A percentile compares a stretch with the other conserved stretches of the same genome.
Conservation (phyloP, 2,329 filamentous ascomycete species). For the Xylaria sp. region DNA sequence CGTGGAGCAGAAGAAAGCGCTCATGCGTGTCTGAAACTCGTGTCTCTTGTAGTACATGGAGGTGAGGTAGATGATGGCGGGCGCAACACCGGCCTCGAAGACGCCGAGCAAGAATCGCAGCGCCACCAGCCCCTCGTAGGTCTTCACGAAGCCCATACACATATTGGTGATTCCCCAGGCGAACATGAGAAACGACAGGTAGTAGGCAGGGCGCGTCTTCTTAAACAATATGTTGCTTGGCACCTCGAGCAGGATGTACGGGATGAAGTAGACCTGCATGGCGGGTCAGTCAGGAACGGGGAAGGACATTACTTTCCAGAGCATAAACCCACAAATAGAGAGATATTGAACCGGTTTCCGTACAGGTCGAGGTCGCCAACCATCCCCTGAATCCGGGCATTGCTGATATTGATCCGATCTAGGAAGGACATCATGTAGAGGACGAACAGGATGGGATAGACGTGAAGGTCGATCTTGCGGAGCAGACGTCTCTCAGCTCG, state of each 20-base stretch:
- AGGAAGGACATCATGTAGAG: slow-evolving; percentile 48
- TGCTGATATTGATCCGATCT: slow-evolving; percentile 51
- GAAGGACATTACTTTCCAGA: slow-evolving; percentile 8
- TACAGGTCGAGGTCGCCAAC: slow-evolving; percentile 44
- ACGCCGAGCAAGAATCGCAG: slow-evolving; percentile 49
- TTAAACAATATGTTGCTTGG: slow-evolving; percentile 51
- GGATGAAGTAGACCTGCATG: slow-evolving; percentile 40
- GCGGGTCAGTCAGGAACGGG: not conserved
- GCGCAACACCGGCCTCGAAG: slow-evolving; percentile 51
- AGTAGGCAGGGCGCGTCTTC: slow-evolving; percentile 43
- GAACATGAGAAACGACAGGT: slow-evolving; percentile 44
- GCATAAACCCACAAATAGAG: slow-evolving; percentile 39
- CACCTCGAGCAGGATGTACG: slow-evolving; percentile 49
- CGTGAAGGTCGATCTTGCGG: slow-evolving; percentile 45
- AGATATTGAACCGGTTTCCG: slow-evolving; percentile 48
- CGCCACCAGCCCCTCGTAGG: slow-evolving; percentile 43
- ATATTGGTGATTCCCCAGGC: slow-evolving; percentile 51
- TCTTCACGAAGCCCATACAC: slow-evolving; percentile 49
- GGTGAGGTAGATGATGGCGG: slow-evolving; percentile 49
- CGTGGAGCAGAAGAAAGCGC: slow-evolving; percentile 47
- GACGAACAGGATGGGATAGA: slow-evolving; percentile 46
- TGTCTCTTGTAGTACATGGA: slow-evolving; percentile 53
- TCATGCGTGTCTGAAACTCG: slow-evolving; percentile 52
- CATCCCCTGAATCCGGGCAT: slow-evolving; percentile 50
- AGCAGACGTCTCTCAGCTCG: slow-evolving; percentile 41